Evolutionary conservation across 108 stramenopile genomes (phyloP), one percentile per base, ranked within the genome.

Genomic region (Epithemia pelagica): DNA sequence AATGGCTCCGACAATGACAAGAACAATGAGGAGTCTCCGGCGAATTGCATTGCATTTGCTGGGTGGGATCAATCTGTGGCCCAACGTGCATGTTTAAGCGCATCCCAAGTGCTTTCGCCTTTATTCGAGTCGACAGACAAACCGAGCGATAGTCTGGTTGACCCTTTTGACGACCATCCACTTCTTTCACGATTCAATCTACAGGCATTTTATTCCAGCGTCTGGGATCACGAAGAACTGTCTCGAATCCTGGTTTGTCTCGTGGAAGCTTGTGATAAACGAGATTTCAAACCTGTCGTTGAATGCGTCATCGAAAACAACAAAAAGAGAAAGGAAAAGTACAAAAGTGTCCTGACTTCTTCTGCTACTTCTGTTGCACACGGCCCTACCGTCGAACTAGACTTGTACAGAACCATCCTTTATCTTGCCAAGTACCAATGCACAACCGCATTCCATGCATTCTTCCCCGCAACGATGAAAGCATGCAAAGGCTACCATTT

Each of bases 401-500:
- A 92, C 68, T 82, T 81, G 55, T 92, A 92, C 66, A 74, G 86
- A 54, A 92, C 88, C 0, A 60, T 89, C 24, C 74, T 86, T 58
- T 92, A 92, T 65, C 73, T 92, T 28, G 88, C 85, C 20, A 83
- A 85, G 58, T 92, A 92, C 69, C 91, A 92, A 57, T 92, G 91
- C 54, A 85, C 89, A 15, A 86, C 81, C 10, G 92, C 87, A 33
- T 82, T 81, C 52, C 81, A 82, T 68, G 69, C 74, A 64, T 93
- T 78, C 64, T 82, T 81, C 54, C 85, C 81, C 27, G 71, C 82
- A 21, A 76, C 77, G 10, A 53, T 67, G 20, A 87, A 80, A 32
- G 77, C 91, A 33, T 92, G 91, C 71, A 92, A 89, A 61, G 91
- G 91, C 24, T 92, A 88, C 70, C 91, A 92, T 59, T 91, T 87